Evolutionary conservation across 1,139 yeast genomes (phyloP).

Genomic region (Geotrichum carabidarum): DNA sequence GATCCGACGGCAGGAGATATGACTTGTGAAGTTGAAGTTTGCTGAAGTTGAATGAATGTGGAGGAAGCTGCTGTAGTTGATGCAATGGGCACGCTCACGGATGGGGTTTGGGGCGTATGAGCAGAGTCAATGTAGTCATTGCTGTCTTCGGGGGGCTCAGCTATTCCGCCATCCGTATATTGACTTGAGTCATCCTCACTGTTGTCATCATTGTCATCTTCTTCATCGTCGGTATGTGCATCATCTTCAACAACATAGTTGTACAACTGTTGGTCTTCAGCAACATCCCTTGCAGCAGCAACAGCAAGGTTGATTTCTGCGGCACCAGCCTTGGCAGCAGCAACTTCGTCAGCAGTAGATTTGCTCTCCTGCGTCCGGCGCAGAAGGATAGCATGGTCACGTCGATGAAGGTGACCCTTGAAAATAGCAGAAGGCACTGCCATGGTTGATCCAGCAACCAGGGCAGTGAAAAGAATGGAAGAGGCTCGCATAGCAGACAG

Average conservation of each 20-base stretch:
- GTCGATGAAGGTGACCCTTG: conserved; percentile 9
- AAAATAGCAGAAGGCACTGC: conserved; percentile 20
- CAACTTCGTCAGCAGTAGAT: neutral
- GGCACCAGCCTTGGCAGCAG: neutral
- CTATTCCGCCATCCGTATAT: no score
- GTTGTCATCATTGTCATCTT: no score
- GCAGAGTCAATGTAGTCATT: no score
- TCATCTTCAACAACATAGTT: no score
- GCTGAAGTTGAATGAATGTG: no score
- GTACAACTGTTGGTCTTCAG: no score
- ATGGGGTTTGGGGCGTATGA: no score
- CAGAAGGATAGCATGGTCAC: conserved; percentile 5
- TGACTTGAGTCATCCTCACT: no score
- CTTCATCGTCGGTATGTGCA: no score
- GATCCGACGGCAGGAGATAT: conserved; percentile 5
- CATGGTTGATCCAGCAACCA: conserved; percentile 18
- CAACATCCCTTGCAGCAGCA: neutral
- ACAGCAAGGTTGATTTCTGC: neutral
- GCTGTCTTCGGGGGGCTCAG: no score
- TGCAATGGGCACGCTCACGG: no score
- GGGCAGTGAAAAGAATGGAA: conserved; percentile 8
- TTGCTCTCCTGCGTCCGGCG: conserved; percentile 2
- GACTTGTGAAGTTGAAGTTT: neutral
- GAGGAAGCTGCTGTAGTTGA: no score
- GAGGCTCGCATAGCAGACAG: conserved; percentile 1